Percentiles rank a stretch among this genome's conserved stretches.
Evolutionary conservation across 371 early-diverging fungal species (phyloP).

Genomic region (Mucor sp.): DNA sequence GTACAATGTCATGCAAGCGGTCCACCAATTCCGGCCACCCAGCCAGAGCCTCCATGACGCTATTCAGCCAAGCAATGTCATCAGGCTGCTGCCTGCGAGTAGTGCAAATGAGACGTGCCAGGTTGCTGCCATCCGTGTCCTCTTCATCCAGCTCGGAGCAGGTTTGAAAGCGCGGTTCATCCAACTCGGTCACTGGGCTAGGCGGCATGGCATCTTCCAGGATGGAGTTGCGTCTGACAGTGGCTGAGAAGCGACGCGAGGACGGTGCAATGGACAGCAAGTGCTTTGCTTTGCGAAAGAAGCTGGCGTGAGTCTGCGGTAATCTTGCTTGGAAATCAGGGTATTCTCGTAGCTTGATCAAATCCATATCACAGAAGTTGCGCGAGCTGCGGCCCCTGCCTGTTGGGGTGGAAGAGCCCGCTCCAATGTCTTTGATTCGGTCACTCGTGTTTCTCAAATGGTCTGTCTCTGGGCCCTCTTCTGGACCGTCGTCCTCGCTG

Average conservation of each 20-base stretch:
- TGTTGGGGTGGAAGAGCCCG: slow-evolving; percentile 14
- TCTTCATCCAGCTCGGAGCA: slow-evolving; percentile 17
- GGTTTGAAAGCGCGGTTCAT: slow-evolving; percentile 31
- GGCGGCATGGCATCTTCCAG: slow-evolving; percentile 30
- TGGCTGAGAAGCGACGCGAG: slow-evolving; percentile 23
- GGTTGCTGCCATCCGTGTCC: slow-evolving; percentile 7
- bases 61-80: slow-evolving; percentile 39
- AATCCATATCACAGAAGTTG: slow-evolving; percentile 6
- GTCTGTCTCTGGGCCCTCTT: background rate
- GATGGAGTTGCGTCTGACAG: slow-evolving; percentile 41
- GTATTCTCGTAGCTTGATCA: slow-evolving; percentile 29
- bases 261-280: slow-evolving; percentile 33
- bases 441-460: background rate
- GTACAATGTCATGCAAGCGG: slow-evolving; percentile 29
- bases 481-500: slow-evolving; percentile 13
- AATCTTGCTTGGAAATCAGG: slow-evolving; percentile 37
- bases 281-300: slow-evolving; percentile 42
- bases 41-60: slow-evolving; percentile 31
- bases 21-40: slow-evolving; percentile 48
- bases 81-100: slow-evolving; percentile 48
- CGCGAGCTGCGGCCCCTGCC: background rate
- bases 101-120: slow-evolving; percentile 23
- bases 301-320: slow-evolving; percentile 26
- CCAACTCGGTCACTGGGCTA: slow-evolving; percentile 25
- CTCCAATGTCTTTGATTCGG: slow-evolving; percentile 13